Evolutionary conservation across 805 yeast species (phyloP).

Genomic region (Nematodospora valgi): DNA sequence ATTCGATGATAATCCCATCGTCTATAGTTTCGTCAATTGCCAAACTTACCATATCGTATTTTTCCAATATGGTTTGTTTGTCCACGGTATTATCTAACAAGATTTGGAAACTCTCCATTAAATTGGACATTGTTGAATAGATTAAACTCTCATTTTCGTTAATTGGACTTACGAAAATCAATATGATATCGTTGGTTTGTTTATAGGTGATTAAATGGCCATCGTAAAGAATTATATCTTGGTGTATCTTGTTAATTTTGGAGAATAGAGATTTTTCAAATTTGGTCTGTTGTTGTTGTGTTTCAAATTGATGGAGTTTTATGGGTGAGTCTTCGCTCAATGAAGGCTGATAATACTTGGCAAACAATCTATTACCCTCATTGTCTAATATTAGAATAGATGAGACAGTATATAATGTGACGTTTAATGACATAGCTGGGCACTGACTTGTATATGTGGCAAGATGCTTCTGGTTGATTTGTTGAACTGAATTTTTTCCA

Average conservation of each 20-base stretch:
- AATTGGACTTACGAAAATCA: conserved; percentile 68
- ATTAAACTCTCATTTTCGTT: conserved; percentile 85
- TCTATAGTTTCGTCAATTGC: conserved; percentile 91
- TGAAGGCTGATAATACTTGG: conserved; percentile 80
- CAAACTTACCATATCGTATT: conserved; percentile 80
- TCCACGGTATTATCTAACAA: conserved; percentile 71
- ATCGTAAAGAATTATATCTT: conserved; percentile 79
- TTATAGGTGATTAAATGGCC: conserved; percentile 81
- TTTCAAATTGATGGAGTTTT: conserved; percentile 32
- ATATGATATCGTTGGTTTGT: conserved; percentile 70
- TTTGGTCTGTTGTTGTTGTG: conserved; percentile 61
- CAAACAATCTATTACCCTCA: conserved; percentile 74
- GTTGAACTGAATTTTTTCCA: conserved; percentile 1
- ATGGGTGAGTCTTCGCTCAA: conserved; percentile 8
- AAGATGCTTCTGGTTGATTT: background rate
- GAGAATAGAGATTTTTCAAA: conserved; percentile 71
- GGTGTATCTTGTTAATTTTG: conserved; percentile 77
- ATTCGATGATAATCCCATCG: conserved; percentile 89
- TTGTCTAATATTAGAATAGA: conserved; percentile 79
- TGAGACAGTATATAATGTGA: conserved; percentile 76
- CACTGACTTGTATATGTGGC: no score
- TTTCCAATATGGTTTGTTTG: conserved; percentile 70
- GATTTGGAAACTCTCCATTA: conserved; percentile 78
- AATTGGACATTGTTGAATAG: conserved; percentile 70
- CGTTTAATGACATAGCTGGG: conserved; percentile 39